phyloP scores from a whole-genome alignment of 768 basidiomycete genomes.

The Kwoniella botswanensis region DNA sequence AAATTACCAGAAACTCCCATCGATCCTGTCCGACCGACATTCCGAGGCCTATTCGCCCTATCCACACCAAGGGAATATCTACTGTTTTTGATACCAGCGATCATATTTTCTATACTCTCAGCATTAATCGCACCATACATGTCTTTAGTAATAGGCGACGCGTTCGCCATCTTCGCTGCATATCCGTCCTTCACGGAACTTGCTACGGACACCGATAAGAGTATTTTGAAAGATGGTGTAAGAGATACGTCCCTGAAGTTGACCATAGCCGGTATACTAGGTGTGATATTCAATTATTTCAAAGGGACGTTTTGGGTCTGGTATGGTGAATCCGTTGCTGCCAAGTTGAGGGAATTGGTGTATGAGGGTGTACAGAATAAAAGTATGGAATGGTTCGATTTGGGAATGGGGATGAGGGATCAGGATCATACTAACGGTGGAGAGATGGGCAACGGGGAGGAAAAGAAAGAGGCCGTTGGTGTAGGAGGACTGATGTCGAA shows the following conservation, averaged over 20 bases:
- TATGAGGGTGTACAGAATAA: slow-evolving; percentile 71
- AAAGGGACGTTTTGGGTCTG: slow-evolving; percentile 84
- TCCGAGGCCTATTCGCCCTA: slow-evolving; percentile 72
- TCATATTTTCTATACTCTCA: slow-evolving; percentile 67
- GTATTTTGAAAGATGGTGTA: slow-evolving; percentile 40
- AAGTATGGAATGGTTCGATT: slow-evolving; percentile 90
- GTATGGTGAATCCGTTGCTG: slow-evolving; percentile 79
- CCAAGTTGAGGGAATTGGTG: slow-evolving; percentile 70
- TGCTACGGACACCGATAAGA: slow-evolving; percentile 44
- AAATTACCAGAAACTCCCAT: not conserved
- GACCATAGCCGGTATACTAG: slow-evolving; percentile 46
- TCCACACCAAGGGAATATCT: slow-evolving; percentile 66
- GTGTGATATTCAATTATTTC: slow-evolving; percentile 71
- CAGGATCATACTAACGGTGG: slow-evolving; percentile 18
- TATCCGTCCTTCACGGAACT: slow-evolving; percentile 61
- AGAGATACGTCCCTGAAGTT: slow-evolving; percentile 51
- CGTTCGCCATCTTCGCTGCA: slow-evolving; percentile 72
- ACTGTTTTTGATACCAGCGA: slow-evolving; percentile 69
- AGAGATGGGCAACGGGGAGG: slow-evolving; percentile 37
- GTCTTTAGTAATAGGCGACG: slow-evolving; percentile 78
- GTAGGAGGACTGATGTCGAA: slow-evolving; percentile 93
- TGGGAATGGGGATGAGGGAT: slow-evolving; percentile 65
- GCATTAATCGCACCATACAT: slow-evolving; percentile 83
- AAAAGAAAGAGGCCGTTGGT: slow-evolving; percentile 67
- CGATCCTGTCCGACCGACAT: slow-evolving; percentile 60